Percentiles rank a stretch among this genome's conserved stretches.
Evolutionary conservation across 2,329 filamentous ascomycete species (phyloP).

Genomic region (Magnaporthiopsis incrustans): DNA sequence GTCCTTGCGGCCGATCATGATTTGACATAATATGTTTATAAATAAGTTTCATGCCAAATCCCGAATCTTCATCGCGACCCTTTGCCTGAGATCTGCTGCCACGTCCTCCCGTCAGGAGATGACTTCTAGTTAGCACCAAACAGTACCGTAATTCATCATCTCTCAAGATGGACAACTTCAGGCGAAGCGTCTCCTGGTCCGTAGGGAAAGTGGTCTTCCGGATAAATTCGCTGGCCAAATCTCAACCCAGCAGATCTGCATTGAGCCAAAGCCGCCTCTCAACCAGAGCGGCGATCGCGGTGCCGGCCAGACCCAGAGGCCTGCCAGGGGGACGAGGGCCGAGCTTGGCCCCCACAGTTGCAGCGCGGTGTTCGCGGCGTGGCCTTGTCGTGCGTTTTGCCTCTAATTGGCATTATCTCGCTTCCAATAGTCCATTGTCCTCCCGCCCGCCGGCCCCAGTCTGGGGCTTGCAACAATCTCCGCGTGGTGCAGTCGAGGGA

Average conservation of each 20-base stretch:
- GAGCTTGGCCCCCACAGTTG: background rate
- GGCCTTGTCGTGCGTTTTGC: background rate
- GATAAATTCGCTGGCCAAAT: too few relatives aligned
- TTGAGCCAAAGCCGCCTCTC: background rate
- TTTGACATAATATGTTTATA: background rate
- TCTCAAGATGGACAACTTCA: too few relatives aligned
- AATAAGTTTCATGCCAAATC: background rate
- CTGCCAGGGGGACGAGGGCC: background rate
- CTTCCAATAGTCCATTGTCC: background rate
- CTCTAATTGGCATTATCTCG: background rate
- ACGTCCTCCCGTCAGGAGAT: background rate
- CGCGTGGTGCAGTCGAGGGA: background rate
- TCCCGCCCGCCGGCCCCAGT: too few relatives aligned
- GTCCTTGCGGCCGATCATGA: background rate
- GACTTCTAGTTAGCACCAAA: too few relatives aligned
- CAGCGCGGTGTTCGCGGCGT: background rate
- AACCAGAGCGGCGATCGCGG: background rate
- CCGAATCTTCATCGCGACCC: too few relatives aligned
- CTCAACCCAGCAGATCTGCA: background rate
- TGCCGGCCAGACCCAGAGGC: background rate
- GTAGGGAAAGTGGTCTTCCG: too few relatives aligned
- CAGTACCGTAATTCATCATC: too few relatives aligned
- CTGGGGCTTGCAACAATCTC: background rate
- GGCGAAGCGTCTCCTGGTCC: too few relatives aligned
- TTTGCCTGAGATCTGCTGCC: background rate